A percentile compares a stretch with the other conserved stretches of the same genome.
These are phyloP conservation scores for Globisporangium irregulare DNA, from an alignment of 352 stramenopile species.

Conservation along the genomic window DNA sequence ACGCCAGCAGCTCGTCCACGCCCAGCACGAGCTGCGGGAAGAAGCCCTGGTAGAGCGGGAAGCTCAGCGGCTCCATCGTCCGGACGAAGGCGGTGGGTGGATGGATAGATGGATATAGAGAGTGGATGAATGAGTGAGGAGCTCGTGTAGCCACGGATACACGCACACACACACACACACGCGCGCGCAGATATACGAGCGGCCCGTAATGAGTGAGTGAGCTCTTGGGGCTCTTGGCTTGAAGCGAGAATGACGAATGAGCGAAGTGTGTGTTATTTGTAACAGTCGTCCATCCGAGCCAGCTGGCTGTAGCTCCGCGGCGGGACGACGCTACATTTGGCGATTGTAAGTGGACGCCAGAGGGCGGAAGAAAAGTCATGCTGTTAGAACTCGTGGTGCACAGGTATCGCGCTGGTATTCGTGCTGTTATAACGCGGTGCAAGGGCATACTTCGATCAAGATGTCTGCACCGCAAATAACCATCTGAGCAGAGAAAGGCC, in stretches of 20 bases:
- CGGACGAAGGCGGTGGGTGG: background rate
- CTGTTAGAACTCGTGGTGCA: no score
- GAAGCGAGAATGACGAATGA: slow-evolving; percentile 1
- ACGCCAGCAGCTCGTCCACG: slow-evolving; percentile 68
- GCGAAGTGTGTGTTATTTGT: background rate
- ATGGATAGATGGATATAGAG: background rate
- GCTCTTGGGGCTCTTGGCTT: background rate
- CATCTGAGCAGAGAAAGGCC: no score
- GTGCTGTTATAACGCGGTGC: background rate
- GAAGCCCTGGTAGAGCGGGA: slow-evolving; percentile 76
- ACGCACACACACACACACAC: background rate
- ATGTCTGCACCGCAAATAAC: background rate
- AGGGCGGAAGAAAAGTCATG: slow-evolving; percentile 4
- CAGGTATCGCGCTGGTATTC: no score
- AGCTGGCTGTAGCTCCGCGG: background rate
- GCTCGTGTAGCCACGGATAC: background rate
- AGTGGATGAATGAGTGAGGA: background rate
- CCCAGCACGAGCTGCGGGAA: slow-evolving; percentile 77
- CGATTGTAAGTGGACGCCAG: background rate
- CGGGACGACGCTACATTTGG: slow-evolving; percentile 1
- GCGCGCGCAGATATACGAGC: background rate
- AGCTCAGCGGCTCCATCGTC: slow-evolving; percentile 37
- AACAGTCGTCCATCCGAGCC: background rate
- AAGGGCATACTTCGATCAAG: background rate
- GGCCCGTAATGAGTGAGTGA: background rate